These are phyloP conservation scores for Aspergillus glaucus DNA, from an alignment of 2,329 filamentous ascomycete species.

Conservation along the genomic window DNA sequence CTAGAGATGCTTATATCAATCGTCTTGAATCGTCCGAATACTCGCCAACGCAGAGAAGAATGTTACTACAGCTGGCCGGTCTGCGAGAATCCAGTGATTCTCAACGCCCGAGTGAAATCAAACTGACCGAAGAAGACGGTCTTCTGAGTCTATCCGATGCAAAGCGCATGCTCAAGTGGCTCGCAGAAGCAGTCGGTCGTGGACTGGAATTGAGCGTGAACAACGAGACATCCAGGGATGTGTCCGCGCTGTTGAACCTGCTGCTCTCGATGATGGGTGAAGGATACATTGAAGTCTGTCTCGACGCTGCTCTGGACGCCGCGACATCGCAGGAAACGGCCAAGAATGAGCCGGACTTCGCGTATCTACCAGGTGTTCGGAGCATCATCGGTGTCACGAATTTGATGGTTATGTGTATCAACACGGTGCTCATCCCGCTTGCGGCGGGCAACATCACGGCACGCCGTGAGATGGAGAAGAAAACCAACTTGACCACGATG, in stretches of 20 bases:
- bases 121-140: constrained; percentile 86
- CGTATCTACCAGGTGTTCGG: constrained; percentile 71
- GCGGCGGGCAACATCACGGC: constrained; percentile 87
- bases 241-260: constrained; percentile 74
- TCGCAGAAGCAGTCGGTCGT: constrained; percentile 88
- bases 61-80: constrained; percentile 84
- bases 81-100: constrained; percentile 63
- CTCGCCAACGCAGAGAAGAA: constrained; percentile 78
- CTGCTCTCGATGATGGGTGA: constrained; percentile 83
- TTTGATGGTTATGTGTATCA: constrained; percentile 87
- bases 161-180: constrained; percentile 97
- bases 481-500: constrained; percentile 64
- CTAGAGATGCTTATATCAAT: constrained; percentile 85
- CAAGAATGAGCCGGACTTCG: constrained; percentile 81
- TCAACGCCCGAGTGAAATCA: constrained; percentile 71
- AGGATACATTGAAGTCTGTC: constrained; percentile 62
- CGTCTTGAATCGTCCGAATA: constrained; percentile 83
- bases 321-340: constrained; percentile 69
- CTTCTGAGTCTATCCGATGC: constrained; percentile 74
- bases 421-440: constrained; percentile 81
- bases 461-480: constrained; percentile 80
- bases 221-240: constrained; percentile 88
- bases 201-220: constrained; percentile 84
- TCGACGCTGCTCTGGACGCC: constrained; percentile 66
- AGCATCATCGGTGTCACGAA: constrained; percentile 83